Evolutionary conservation across 805 yeast genomes (phyloP).

Genomic region (Ogataea methylovora): DNA sequence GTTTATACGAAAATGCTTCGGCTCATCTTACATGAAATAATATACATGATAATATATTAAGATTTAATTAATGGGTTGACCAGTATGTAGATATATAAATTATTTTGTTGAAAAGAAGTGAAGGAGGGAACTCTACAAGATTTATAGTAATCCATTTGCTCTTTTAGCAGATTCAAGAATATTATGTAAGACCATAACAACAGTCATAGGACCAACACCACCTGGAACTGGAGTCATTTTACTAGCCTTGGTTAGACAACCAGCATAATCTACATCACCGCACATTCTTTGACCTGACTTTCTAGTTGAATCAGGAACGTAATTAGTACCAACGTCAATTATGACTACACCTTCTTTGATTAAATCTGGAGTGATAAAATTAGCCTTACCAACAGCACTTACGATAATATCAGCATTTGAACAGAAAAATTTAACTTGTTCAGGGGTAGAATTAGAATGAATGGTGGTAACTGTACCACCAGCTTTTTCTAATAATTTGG

Average conservation of each 20-base stretch:
- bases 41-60: neutral
- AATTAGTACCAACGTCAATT: constrained; percentile 93
- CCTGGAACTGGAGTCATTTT: constrained; percentile 96
- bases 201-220: constrained; percentile 99
- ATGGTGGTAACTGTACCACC: constrained; percentile 86
- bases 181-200: constrained; percentile 86
- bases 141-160: constrained; percentile 10
- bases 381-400: constrained; percentile 86
- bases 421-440: constrained; percentile 44
- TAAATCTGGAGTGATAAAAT: constrained; percentile 82
- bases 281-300: constrained; percentile 78
- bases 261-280: constrained; percentile 89
- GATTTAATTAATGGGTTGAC: constrained; percentile 1
- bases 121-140: neutral
- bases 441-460: constrained; percentile 65
- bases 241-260: constrained; percentile 55
- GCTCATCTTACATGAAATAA: constrained; percentile 58
- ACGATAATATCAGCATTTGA: constrained; percentile 78
- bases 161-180: constrained; percentile 66
- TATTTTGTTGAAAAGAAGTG: neutral
- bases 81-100: neutral
- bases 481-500: constrained; percentile 67
- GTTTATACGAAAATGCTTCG: constrained; percentile 79
- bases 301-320: constrained; percentile 64
- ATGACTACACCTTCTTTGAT: constrained; percentile 79